Evolutionary conservation across 192 early-diverging fungal species (phyloP).

Genomic region (Allomyces javanicus): DNA sequence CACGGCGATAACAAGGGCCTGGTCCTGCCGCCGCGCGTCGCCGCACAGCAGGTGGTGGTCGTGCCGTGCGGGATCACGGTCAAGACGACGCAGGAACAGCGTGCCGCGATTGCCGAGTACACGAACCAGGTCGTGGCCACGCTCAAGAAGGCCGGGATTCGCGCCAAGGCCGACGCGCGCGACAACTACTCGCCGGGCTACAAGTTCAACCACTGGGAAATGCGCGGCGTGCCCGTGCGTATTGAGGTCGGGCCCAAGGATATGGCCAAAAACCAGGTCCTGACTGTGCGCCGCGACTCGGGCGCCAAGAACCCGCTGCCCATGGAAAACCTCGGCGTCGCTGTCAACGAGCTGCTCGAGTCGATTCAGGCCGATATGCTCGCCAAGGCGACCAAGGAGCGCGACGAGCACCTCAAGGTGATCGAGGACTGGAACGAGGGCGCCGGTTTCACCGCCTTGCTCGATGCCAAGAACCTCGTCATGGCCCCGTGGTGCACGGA

Average conservation of each 20-base stretch:
- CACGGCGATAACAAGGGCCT: constrained; percentile 98
- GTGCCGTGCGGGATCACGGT: constrained; percentile 82
- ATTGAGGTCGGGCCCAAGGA: constrained; percentile 95
- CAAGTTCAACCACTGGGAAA: constrained; percentile 99
- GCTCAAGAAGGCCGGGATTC: constrained; percentile 51
- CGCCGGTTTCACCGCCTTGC: constrained; percentile 54
- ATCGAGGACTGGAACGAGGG: constrained; percentile 68
- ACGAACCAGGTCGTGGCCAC: constrained; percentile 44
- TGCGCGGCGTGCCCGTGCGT: constrained; percentile 88
- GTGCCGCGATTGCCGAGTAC: constrained; percentile 37
- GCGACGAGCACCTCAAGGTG: constrained; percentile 51
- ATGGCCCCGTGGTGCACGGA: constrained; percentile 94
- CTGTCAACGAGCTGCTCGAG: constrained; percentile 38
- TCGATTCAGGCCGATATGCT: constrained; percentile 85
- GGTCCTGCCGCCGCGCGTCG: constrained; percentile 85
- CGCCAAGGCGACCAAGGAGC: constrained; percentile 50
- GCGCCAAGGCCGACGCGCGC: constrained; percentile 58
- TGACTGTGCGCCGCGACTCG: constrained; percentile 67
- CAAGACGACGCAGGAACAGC: constrained; percentile 64
- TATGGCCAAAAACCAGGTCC: constrained; percentile 54
- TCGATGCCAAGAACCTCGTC: constrained; percentile 71
- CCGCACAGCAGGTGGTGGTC: constrained; percentile 70
- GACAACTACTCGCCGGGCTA: constrained; percentile 78
- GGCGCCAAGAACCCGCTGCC: constrained; percentile 38
- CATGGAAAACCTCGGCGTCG: constrained; percentile 32